Base-by-base conservation (phyloP, 164 flowering plant genomes). In the Magnolia sinica region DNA sequence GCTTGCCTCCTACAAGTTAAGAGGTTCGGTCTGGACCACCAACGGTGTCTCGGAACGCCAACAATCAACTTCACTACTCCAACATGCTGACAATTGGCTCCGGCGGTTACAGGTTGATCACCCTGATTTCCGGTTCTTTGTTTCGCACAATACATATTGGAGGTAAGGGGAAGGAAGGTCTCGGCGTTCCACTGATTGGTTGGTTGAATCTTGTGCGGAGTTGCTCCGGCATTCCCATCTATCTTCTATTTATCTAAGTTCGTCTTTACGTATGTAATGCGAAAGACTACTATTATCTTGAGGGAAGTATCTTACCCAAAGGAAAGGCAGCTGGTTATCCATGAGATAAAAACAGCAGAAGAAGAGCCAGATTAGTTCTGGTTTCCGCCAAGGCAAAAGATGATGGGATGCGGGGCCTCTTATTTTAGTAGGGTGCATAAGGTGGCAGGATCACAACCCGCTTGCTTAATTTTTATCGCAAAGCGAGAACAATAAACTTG, bases 1-100 rank as follows among this genome's bases (percentile, higher is more conserved):
- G n/a, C 93, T 92, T 77, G 94, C 92, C 75, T 87, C 90, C 27
- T 90, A 91, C 79, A 92, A 92, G 84, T 82, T 89, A 52, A 86
- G 80, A 68, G 86, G 85, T 73, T 87, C 97, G 13, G 78, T 89
- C 63, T 81, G 89, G 87, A 82, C 80, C 37, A 82, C 90, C 0
- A 70, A 71, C 73, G 89, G 85, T 23, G 73, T 69, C n/a, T 8
- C 81, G 16, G 94, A 91, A 68, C 74, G 74, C 64, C 86, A 87
- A 74, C 87, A 81, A 76, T 87, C 84, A 29, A 83, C 75, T 31
- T 81, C 82, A 69, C 77, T 92, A 8, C 51, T 85, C 77, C 86
- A 87, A 77, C 89, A 84, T 74, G 94, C 96, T 22, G 89, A 84
- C 27, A 78, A 78, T 73, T 90, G 92, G 92, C 90, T 90, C 29